Evolutionary conservation across 345 rosid genomes (phyloP).

Genomic region (Gossypium bickii): DNA sequence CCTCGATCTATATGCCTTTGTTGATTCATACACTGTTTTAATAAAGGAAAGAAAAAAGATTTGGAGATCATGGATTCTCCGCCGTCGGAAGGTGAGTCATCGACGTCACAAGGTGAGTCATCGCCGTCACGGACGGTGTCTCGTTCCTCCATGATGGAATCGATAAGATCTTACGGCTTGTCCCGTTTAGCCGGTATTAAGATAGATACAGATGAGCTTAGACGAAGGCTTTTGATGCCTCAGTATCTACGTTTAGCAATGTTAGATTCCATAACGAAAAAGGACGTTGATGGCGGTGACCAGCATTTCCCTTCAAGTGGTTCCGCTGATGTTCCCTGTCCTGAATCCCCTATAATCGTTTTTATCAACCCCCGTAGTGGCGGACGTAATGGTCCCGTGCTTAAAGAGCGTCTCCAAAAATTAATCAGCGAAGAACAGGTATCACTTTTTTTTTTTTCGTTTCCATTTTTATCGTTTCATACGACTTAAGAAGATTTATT

Average conservation of each 20-base stretch:
- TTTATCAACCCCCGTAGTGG: conserved; percentile 82
- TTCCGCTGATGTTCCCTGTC: conserved; percentile 23
- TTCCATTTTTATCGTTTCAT: not conserved
- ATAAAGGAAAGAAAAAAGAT: not conserved
- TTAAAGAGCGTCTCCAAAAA: conserved; percentile 62
- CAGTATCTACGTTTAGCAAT: conserved; percentile 67
- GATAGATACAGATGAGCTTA: conserved; percentile 65
- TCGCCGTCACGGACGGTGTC: conserved; percentile 44
- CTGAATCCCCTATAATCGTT: conserved; percentile 75
- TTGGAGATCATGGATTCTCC: conserved; percentile 27
- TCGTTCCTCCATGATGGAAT: conserved; percentile 62
- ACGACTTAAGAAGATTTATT: not conserved
- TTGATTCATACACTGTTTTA: not conserved
- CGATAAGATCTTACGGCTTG: conserved; percentile 54
- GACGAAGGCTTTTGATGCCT: conserved; percentile 51
- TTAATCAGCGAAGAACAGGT: conserved; percentile 83
- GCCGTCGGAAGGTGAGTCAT: conserved; percentile 30
- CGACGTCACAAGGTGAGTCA: conserved; percentile 41
- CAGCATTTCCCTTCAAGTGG: conserved; percentile 5
- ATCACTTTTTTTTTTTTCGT: not conserved
- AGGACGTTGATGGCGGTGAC: conserved; percentile 35
- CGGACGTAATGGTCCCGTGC: conserved; percentile 71
- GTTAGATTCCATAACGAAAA: conserved; percentile 45
- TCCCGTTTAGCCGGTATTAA: conserved; percentile 64
- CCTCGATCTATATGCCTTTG: not conserved